Evolutionary conservation across 805 yeast genomes (phyloP), one percentile per base, ranked within the genome.

Genomic region (Saccharomycopsis fodiens): DNA sequence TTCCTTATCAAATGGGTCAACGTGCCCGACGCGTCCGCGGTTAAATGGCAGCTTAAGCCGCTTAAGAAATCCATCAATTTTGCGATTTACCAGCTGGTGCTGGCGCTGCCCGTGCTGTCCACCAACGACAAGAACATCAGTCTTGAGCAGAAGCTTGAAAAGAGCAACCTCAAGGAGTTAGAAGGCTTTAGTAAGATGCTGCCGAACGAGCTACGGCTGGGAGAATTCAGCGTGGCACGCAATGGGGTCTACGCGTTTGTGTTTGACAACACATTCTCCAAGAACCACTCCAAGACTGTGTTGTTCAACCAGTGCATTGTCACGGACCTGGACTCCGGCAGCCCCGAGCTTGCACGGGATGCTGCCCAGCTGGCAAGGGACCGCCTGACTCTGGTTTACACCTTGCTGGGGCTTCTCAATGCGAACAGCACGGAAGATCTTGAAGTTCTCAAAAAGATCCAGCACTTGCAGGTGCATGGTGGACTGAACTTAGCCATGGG

Each of bases 1-100:
- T 91, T 85, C 57, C 77, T 88, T 51, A 85, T 89, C 57, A 86
- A 91, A 55, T 93, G 97, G 97, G 79, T 89, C 45, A 75, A 79
- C 51, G 84, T 85, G 4, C 82, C 85, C 0, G 82, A 77, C 34
- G 74, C 78, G 48, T 73, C 81, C 25, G 61, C 70, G 16, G 74
- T 91, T 37, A 75, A 75, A 51, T 91, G 93, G 84, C 89, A 83
- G 58, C 72, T 88, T 43, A 82, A 80, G 56, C 97, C 97, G 1
- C 61, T 82, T 51, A 81, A 79, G 58, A 73, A 76, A 54, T 75
- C 85, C 13, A 73, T 82, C 44, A 63, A 58, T 25, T 57, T 69
- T 23, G 63, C 35, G 35, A 40, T 46, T 19, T 44, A 42, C 35
- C 36, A 44, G n/a, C 25, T 31, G 4, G 35, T 41, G n/a, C 10